Percentiles rank a stretch among this genome's conserved stretches.
Conservation (phyloP, 495 filamentous ascomycete species). For the Recurvomyces mirabilis region DNA sequence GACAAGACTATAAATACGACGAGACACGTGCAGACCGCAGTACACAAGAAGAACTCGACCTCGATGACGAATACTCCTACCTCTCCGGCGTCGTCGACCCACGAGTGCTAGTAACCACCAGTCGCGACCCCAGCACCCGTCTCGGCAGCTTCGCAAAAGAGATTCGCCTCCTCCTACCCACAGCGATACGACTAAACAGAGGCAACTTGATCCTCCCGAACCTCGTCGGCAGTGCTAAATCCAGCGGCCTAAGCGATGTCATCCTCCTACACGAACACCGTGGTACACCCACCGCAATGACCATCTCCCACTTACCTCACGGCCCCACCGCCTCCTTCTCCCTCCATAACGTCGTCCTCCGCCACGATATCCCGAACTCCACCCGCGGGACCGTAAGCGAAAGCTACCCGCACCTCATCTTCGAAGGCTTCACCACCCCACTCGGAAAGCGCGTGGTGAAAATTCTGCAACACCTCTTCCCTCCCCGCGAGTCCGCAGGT, state of each 20-base stretch:
- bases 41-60: conserved; percentile 54
- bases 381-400: conserved; percentile 85
- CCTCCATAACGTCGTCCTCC: conserved; percentile 86
- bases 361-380: conserved; percentile 83
- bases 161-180: conserved; percentile 81
- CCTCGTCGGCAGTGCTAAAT: conserved; percentile 67
- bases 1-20: conserved; percentile 88
- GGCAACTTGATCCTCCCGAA: conserved; percentile 81
- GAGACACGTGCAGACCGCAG: conserved; percentile 56
- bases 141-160: conserved; percentile 91
- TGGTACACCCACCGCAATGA: conserved; percentile 82
- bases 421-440: conserved; percentile 79
- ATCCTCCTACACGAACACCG: conserved; percentile 88
- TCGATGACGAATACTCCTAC: conserved; percentile 94
- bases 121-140: conserved; percentile 72
- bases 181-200: conserved; percentile 79
- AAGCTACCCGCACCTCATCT: conserved; percentile 87
- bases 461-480: conserved; percentile 90
- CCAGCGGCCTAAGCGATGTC: conserved; percentile 70
- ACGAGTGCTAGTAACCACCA: conserved; percentile 83
- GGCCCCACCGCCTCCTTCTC: conserved; percentile 87
- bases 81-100: conserved; percentile 78
- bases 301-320: conserved; percentile 82
- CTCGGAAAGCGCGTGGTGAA: conserved; percentile 79
- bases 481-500: conserved; percentile 57